Percentiles rank a stretch among this genome's conserved stretches.
phyloP scores from a whole-genome alignment of 2,329 filamentous ascomycete species.

The Penicillium verrucosum region DNA sequence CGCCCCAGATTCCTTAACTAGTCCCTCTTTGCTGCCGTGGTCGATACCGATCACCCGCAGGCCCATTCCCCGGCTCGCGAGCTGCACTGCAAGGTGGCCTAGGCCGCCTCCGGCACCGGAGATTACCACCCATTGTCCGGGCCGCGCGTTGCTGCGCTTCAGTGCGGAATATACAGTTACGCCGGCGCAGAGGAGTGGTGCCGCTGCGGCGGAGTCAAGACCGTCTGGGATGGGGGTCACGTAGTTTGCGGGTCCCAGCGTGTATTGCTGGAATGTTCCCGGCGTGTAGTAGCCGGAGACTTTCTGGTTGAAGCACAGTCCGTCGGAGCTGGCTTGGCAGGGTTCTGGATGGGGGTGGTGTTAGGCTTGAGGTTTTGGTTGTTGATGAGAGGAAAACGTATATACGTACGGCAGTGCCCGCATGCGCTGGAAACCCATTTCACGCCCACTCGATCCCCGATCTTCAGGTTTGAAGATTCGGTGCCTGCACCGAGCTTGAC shows the following conservation, averaged over 20 bases:
- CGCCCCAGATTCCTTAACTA: conserved; percentile 60
- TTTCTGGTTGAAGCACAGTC: conserved; percentile 54
- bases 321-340: conserved; percentile 56
- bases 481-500: conserved; percentile 62
- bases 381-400: not conserved
- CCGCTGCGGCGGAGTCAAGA: conserved; percentile 58
- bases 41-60: conserved; percentile 65
- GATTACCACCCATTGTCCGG: conserved; percentile 61
- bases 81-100: conserved; percentile 63
- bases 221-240: conserved; percentile 66
- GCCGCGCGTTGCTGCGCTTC: conserved; percentile 57
- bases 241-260: conserved; percentile 61
- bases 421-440: conserved; percentile 64
- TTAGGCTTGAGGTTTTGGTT: not conserved
- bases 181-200: conserved; percentile 66
- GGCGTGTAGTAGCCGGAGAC: conserved; percentile 66
- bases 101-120: conserved; percentile 61
- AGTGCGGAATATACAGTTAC: conserved; percentile 66
- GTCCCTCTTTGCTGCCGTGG: conserved; percentile 57
- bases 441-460: conserved; percentile 66
- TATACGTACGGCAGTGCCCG: conserved; percentile 47
- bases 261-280: conserved; percentile 71
- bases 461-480: conserved; percentile 55
- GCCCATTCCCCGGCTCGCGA: conserved; percentile 59
- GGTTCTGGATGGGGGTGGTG: conserved; percentile 30